Evolutionary conservation across 345 rosid genomes (phyloP).

Genomic region (Ceriops tagal): DNA sequence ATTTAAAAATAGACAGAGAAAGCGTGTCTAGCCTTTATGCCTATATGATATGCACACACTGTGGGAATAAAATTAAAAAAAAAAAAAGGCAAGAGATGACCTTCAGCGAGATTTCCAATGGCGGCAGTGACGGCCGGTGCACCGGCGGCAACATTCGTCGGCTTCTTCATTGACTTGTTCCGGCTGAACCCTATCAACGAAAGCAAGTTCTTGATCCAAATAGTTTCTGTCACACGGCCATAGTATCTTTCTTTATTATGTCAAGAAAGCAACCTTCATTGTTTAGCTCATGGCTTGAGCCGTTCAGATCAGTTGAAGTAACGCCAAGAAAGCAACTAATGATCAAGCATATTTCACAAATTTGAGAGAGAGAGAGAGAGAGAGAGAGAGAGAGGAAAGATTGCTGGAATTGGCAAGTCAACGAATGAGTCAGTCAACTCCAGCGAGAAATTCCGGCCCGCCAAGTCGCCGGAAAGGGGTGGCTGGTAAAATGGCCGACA

Average conservation of each 20-base stretch:
- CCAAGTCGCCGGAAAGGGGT: constrained; percentile 4
- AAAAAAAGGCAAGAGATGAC: constrained; percentile 22
- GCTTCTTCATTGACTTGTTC: constrained; percentile 33
- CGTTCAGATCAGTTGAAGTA: not conserved
- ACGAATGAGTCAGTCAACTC: not conserved
- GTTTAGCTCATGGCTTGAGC: not conserved
- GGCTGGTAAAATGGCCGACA: not conserved
- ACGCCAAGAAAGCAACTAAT: not conserved
- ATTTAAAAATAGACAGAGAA: too few species aligned
- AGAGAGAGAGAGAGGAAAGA: not conserved
- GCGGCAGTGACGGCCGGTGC: constrained; percentile 17
- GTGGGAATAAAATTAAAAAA: too few species aligned
- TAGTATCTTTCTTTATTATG: not conserved
- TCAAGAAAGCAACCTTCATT: not conserved
- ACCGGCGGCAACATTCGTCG: constrained; percentile 39
- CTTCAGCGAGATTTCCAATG: constrained; percentile 32
- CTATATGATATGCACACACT: not conserved
- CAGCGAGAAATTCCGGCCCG: not conserved
- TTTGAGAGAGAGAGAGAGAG: too few species aligned
- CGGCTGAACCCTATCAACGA: not conserved
- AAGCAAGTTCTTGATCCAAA: too few species aligned
- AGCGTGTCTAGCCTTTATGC: too few species aligned
- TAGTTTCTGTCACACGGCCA: too few species aligned
- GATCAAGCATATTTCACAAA: not conserved
- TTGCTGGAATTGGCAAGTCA: not conserved